Evolutionary conservation across 2,329 filamentous ascomycete species (phyloP).

Genomic region (Penicillium sp.): DNA sequence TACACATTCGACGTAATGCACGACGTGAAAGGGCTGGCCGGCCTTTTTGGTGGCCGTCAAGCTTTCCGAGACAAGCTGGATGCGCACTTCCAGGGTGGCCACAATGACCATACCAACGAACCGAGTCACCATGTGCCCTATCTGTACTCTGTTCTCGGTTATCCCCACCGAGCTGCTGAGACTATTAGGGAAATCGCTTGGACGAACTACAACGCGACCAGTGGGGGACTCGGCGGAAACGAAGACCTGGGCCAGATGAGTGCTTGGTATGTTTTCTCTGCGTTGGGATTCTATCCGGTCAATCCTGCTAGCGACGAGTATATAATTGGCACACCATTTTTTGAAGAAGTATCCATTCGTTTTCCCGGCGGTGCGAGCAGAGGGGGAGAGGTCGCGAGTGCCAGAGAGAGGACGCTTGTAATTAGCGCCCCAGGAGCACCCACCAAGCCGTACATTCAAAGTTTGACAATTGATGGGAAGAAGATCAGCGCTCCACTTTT

Average conservation of each 20-base stretch:
- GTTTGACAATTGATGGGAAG: constrained; percentile 44
- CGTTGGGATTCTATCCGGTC: constrained; percentile 50
- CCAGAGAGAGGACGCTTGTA: constrained; percentile 29
- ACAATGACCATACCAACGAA: constrained; percentile 52
- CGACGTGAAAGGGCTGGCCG: constrained; percentile 44
- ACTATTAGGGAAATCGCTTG: constrained; percentile 41
- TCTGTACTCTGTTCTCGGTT: constrained; percentile 46
- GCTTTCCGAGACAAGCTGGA: constrained; percentile 47
- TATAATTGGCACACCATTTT: constrained; percentile 48
- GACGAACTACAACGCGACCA: constrained; percentile 49
- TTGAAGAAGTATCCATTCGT: constrained; percentile 45
- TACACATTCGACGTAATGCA: constrained; percentile 53
- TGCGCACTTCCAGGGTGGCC: constrained; percentile 46
- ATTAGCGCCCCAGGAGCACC: constrained; percentile 46
- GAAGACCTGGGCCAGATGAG: constrained; percentile 54
- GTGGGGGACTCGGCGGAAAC: constrained; percentile 48
- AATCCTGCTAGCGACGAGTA: constrained; percentile 49
- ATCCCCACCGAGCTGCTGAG: constrained; percentile 41
- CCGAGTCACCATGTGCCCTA: constrained; percentile 52
- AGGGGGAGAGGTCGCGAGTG: constrained; percentile 24
- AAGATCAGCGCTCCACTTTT: constrained; percentile 37
- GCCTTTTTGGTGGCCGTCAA: constrained; percentile 39
- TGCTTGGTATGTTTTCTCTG: constrained; percentile 51
- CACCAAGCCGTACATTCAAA: constrained; percentile 43
- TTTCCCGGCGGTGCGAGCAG: constrained; percentile 36